Evolutionary conservation across 208 protist genomes (phyloP).

Genomic region (Acanthamoeba healyi): DNA sequence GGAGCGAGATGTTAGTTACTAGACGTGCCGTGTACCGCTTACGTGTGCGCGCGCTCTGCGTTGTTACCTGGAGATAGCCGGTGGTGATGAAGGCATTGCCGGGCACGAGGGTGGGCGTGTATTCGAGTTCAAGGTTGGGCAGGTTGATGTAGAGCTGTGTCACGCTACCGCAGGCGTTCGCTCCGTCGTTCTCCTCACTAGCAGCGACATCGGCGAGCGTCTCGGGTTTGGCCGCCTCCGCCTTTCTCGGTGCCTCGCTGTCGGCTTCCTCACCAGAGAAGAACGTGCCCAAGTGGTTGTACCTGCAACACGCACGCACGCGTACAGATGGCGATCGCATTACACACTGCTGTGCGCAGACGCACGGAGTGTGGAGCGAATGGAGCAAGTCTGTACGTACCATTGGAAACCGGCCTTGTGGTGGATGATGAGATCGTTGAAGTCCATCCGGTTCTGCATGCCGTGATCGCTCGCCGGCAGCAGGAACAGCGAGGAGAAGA

Average conservation of each 20-base stretch:
- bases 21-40: not conserved
- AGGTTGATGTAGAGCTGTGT: conserved; percentile 21
- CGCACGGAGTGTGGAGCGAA: no score
- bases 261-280: not conserved
- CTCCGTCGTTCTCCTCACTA: not conserved
- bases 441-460: conserved; percentile 1
- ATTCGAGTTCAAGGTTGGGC: conserved; percentile 29
- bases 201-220: no score
- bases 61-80: not conserved
- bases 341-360: no score
- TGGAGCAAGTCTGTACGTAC: no score
- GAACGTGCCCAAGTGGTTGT: not conserved
- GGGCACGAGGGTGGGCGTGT: not conserved
- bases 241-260: not conserved
- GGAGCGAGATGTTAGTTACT: no score
- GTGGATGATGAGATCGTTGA: conserved; percentile 44
- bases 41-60: not conserved
- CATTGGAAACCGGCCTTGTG: conserved; percentile 46
- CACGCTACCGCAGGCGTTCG: not conserved
- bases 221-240: not conserved
- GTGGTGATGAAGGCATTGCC: conserved; percentile 28
- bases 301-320: not conserved
- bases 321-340: no score
- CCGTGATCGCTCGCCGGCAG: not conserved
- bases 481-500: conserved; percentile 1